Evolutionary conservation across 352 stramenopile species (phyloP), one percentile per base, ranked within the genome.

Genomic region (Discostella stelligera): DNA sequence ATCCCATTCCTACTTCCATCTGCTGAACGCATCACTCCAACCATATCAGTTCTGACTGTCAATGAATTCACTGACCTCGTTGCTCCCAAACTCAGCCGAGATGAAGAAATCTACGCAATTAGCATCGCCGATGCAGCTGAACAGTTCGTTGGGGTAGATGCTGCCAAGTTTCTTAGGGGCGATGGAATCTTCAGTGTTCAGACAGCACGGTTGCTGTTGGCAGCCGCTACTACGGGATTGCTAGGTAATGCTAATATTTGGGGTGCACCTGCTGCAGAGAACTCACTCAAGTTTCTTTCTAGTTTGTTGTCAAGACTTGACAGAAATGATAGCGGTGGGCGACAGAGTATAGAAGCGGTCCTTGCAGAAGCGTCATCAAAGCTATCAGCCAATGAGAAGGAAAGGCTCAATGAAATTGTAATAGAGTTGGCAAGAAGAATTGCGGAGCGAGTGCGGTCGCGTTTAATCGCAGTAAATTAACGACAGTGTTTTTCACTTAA

Each of bases 81-180:
- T 27, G 89, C 86, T 21, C 90, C 90, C 7, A 91, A 89, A 53
- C 77, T 95, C 0, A 77, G 23, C 41, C 79, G 90, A 30, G 85
- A 94, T 37, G 90, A 95, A 63, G 90, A 95, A 72, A 70, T 95
- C 13, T 95, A 91, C 80, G 89, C 90, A 10, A 73, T 95, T 20
- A 81, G 84, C 55, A 66, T 95, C 11, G 70, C 76, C 30, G 85
- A 95, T 46, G 82, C 84, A 23, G 87, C 81, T 0, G 56, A 77
- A 39, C 71, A 93, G 67, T 89, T 90, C 50, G 71, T 94, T 65
- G 90, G 87, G 13, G 27, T 79, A 8, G 77, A 91, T 18, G 72
- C 84, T n/a, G 82, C 75, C 32, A 74, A 84, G 13, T 90, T 93
- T 53, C 68, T 92, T 1, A 67, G 77, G 64, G 88, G 88, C 13